A percentile compares a stretch with the other conserved stretches of the same genome.
Conservation (phyloP, 179 eudicot genomes). For the Silene coronaria region DNA sequence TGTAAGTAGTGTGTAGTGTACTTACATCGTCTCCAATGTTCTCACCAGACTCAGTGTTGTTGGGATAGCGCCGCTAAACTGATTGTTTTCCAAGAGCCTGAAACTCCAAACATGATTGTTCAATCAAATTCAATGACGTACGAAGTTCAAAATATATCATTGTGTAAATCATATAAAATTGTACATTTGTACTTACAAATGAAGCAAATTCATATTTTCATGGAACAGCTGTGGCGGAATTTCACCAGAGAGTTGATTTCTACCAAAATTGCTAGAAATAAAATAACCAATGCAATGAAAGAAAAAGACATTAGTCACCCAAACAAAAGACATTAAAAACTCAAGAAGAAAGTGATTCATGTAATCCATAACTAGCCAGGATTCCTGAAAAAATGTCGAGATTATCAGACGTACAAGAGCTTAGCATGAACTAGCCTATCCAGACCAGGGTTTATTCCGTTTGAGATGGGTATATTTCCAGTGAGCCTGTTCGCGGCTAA, state of each 20-base stretch:
- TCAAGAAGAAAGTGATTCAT: no score
- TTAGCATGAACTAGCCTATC: conserved; percentile 51
- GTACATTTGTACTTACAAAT: conserved; percentile 48
- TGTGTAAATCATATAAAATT: background rate
- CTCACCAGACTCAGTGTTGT: conserved; percentile 47
- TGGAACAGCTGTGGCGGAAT: conserved; percentile 47
- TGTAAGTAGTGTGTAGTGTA: conserved; percentile 19
- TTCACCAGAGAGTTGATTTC: conserved; percentile 55
- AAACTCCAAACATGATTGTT: background rate
- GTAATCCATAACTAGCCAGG: no score
- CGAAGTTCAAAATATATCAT: background rate
- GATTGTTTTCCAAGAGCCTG: conserved; percentile 73
- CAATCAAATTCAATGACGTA: background rate
- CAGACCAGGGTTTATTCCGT: conserved; percentile 50
- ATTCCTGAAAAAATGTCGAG: background rate
- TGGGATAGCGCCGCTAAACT: conserved; percentile 54
- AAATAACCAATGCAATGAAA: no score
- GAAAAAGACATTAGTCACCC: no score
- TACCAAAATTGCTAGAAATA: conserved; percentile 60
- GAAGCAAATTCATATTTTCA: conserved; percentile 41
- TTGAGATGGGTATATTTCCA: conserved; percentile 72
- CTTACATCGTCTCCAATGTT: conserved; percentile 62
- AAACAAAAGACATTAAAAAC: no score
- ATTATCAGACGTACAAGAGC: conserved; percentile 55
- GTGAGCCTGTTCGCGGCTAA: conserved; percentile 60